A percentile compares a stretch with the other conserved stretches of the same genome.
These are phyloP conservation scores for Ophiostoma novo-ulmi DNA, from an alignment of 2,329 filamentous ascomycete genomes.

Conservation along the genomic window DNA sequence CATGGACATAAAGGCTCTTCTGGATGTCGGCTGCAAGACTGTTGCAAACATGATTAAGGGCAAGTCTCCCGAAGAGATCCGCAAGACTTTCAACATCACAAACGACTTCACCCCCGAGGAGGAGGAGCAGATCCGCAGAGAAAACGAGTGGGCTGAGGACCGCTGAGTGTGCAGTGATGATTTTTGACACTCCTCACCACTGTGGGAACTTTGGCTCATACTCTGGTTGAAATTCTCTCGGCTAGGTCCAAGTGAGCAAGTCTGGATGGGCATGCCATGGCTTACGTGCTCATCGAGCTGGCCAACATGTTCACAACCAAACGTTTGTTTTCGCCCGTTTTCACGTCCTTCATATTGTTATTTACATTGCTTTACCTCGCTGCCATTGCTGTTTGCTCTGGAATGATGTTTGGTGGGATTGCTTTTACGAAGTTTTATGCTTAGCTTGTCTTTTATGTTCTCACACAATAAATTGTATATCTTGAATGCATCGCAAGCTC, in stretches of 20 bases:
- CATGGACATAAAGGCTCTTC: conserved; percentile 95
- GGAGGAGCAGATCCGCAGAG: conserved; percentile 91
- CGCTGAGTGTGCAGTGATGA: conserved; percentile 41
- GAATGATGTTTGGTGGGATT: neutral
- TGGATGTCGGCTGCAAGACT: conserved; percentile 98
- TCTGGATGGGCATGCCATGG: neutral
- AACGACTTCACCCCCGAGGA: conserved; percentile 99
- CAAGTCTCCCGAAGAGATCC: conserved; percentile 98
- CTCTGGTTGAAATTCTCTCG: no score
- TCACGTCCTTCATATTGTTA: no score
- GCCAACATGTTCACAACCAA: no score
- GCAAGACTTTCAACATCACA: conserved; percentile 99
- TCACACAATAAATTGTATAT: no score
- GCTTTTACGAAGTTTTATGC: neutral
- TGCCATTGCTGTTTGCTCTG: neutral
- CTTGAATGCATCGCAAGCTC: no score
- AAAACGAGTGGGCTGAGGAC: conserved; percentile 90
- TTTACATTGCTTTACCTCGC: no score
- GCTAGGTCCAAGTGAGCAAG: neutral
- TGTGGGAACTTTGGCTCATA: no score
- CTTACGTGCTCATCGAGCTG: neutral
- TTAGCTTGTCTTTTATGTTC: neutral
- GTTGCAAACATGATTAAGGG: conserved; percentile 99
- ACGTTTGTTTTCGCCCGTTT: neutral
- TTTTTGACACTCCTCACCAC: no score